Evolutionary conservation across 805 yeast species (phyloP), one percentile per base, ranked within the genome.

Genomic region (Candida sphagnicola): DNA sequence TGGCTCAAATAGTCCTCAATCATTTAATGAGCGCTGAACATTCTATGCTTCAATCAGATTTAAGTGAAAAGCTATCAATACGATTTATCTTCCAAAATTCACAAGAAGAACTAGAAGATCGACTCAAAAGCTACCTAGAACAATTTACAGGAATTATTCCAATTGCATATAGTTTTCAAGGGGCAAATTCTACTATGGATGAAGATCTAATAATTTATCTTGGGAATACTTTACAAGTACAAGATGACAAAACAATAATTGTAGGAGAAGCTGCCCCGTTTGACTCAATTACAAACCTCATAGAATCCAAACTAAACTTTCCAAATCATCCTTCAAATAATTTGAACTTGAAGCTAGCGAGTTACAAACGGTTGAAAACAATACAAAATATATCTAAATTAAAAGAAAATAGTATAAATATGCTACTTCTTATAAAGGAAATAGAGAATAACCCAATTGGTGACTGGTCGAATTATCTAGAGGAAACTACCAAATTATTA

Each of bases 1-100:
- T 80, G 2, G 70, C 84, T 0, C 83, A 79, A 47, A 55, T 63
- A 2, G 43, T 65, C 4, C 29, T 57, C 11, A 56, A 65, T 23
- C 62, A 58, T 41, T 47, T 67, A n/a, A 33, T 65, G 13, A 38
- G 37, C 5, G 47, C 67, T 2, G 70, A 65, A 28, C 41, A 48
- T n/a, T 35, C 39, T 6, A 17, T 43, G 16, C 12, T 37, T 18
- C 4, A 23, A 31, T 18, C 35, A 17, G 14, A 31, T 8, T 18
- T 31, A 15, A 10, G 5, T 4, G 12, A 21, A 8, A 13, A 16
- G 4, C 15, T 17, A 31, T 31, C 35, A n/a, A 17, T 21, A 14
- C 21, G 19, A 13, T 26, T 26, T 26, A 13, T 26, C 5, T 26
- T 26, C 13, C 13, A 26, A 13, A 13, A 13, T 5, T 18, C 13